These are phyloP conservation scores for Brassica cretica DNA, from an alignment of 345 rosid genomes.

Conservation along the genomic window DNA sequence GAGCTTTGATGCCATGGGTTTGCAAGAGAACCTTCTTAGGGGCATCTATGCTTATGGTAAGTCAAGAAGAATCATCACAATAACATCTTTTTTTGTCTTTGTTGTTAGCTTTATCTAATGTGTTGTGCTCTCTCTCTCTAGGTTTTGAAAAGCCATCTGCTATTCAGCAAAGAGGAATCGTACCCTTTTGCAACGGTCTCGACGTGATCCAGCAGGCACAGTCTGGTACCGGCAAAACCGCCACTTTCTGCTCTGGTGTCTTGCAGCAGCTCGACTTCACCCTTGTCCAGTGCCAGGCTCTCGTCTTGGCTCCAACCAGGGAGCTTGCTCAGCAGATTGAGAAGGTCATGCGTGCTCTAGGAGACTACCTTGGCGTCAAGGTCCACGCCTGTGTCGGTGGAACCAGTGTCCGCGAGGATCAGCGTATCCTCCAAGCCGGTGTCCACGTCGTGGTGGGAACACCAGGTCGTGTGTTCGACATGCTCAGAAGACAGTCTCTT, in stretches of 20 bases:
- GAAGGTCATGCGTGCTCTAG: background rate
- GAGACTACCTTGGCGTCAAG: background rate
- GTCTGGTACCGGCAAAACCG: slow-evolving; percentile 81
- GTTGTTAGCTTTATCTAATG: background rate
- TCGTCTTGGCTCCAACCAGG: background rate
- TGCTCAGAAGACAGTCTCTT: slow-evolving; percentile 33
- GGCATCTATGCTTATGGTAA: background rate
- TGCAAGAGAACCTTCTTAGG: background rate
- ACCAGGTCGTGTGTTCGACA: slow-evolving; percentile 43
- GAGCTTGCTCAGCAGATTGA: background rate
- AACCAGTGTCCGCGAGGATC: background rate
- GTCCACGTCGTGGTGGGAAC: slow-evolving; percentile 87
- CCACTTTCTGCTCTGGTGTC: slow-evolving; percentile 80
- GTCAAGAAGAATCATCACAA: background rate
- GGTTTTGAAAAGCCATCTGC: slow-evolving; percentile 64
- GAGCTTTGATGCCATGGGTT: background rate
- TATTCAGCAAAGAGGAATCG: background rate
- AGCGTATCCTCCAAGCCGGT: slow-evolving; percentile 61
- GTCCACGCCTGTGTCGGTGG: background rate
- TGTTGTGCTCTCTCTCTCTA: background rate
- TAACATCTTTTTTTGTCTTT: background rate
- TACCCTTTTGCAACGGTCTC: background rate
- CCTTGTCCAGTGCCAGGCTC: background rate
- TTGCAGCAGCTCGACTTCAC: slow-evolving; percentile 68
- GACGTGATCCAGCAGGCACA: slow-evolving; percentile 31